phyloP scores from a whole-genome alignment of 257 asterid genomes.

The Misopates orontium region DNA sequence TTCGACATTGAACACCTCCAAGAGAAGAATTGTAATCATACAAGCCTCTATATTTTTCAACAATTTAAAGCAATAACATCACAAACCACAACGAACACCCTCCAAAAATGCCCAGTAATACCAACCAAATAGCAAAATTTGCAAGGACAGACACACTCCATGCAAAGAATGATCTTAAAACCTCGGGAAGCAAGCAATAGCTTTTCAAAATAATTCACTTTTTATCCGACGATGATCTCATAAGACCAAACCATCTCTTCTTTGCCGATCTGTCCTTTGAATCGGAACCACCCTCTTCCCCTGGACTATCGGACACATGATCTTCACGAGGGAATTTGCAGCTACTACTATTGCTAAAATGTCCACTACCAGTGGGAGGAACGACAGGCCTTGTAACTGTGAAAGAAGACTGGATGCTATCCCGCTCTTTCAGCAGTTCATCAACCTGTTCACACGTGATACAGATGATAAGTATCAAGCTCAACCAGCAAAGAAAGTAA shows the following conservation, averaged over 20 bases:
- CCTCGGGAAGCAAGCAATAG: slow-evolving; percentile 12
- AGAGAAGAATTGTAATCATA: slow-evolving; percentile 39
- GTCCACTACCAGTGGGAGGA: slow-evolving; percentile 57
- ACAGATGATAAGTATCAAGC: slow-evolving; percentile 12
- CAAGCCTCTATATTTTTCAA: slow-evolving; percentile 33
- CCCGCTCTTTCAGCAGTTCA: slow-evolving; percentile 90
- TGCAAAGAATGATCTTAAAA: slow-evolving; percentile 24
- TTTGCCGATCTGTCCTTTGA: slow-evolving; percentile 76
- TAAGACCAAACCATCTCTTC: slow-evolving; percentile 85
- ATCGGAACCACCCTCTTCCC: slow-evolving; percentile 90
- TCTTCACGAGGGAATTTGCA: slow-evolving; percentile 69
- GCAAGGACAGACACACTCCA: slow-evolving; percentile 24
- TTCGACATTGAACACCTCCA: slow-evolving; percentile 32
- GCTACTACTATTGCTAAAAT: slow-evolving; percentile 79
- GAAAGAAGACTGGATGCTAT: slow-evolving; percentile 80
- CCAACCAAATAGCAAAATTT: slow-evolving; percentile 19
- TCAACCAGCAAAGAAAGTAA: neutral
- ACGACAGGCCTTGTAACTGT: slow-evolving; percentile 60
- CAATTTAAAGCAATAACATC: slow-evolving; percentile 36
- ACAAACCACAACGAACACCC: slow-evolving; percentile 25
- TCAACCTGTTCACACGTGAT: slow-evolving; percentile 62
- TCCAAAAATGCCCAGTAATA: slow-evolving; percentile 16
- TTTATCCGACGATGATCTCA: slow-evolving; percentile 69
- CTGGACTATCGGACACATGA: slow-evolving; percentile 64
- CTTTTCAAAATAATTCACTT: slow-evolving; percentile 26